Base-by-base conservation (phyloP, 192 early-diverging fungal genomes). In the Entomortierella beljakovae region DNA sequence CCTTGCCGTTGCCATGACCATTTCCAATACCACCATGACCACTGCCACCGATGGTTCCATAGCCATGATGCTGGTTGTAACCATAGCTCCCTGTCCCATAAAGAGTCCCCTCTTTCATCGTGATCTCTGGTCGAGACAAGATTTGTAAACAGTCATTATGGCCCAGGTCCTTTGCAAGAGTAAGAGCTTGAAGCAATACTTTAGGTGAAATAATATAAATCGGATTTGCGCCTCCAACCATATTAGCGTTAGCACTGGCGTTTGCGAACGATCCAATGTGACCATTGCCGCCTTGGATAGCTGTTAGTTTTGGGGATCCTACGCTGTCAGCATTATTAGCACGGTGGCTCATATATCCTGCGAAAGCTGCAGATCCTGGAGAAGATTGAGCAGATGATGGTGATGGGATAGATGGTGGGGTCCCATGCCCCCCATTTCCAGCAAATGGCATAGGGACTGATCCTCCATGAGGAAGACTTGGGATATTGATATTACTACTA, bases 371-470 rank as follows among this genome's bases (percentile, higher is more conserved):
- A 8, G 75, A 79, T 20, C 67, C 61, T 3, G 75, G 75, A 0
- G 75, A 79, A 10, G 75, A 79, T 23, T 79, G 75, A 1, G 75
- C 75, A n/a, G 75, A 79, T 29, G 61, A 79, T n/a, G 75, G 75
- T 7, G 75, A 79, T 23, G 75, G 75, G 11, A 70, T 70, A 13
- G 75, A 79, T 11, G 75, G 54, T 26, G 75, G 75, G 15, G 75
- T 70, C 28, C 75, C 75, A 29, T 69, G 67, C 2, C 75, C 75
- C 11, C 61, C 61, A 33, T 52, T 57, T 32, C 62, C 40, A 3
- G 68, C 75, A 22, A 79, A 79, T 11, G 75, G 75, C 75, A 69
- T 60, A 1, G 75, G 75, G 15, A 79, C 68, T 6, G 73, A 68
- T 0, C 54, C 46, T 37, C 66, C 65, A 70, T 70, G 75, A 0